phyloP scores from a whole-genome alignment of 352 stramenopile species.

The Globisporangium acanthophoron region DNA sequence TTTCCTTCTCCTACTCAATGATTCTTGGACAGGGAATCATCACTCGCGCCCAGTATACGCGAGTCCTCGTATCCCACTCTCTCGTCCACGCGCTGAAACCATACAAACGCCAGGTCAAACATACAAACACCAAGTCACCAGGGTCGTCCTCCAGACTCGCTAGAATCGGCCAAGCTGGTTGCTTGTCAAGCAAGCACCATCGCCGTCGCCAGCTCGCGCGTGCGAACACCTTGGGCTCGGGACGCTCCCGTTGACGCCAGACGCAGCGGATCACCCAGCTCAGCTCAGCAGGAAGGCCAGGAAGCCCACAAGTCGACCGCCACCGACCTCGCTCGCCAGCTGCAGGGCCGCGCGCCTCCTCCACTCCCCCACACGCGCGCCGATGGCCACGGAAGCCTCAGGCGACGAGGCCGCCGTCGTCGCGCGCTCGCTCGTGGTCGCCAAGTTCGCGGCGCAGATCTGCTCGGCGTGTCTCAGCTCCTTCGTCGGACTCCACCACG shows the following conservation, averaged over 20 bases:
- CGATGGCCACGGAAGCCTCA: background rate
- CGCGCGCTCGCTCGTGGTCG: slow-evolving; percentile 32
- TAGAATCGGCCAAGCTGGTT: background rate
- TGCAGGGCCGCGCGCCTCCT: background rate
- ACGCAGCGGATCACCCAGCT: no score
- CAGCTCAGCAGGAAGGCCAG: no score
- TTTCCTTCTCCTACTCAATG: background rate
- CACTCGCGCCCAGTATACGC: background rate
- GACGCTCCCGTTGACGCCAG: no score
- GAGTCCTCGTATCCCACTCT: background rate
- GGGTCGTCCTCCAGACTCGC: background rate
- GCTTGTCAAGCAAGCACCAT: background rate
- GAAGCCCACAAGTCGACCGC: no score
- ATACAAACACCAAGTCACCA: background rate
- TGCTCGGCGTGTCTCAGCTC: slow-evolving; percentile 60
- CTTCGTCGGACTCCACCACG: slow-evolving; percentile 59
- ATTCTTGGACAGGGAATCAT: background rate
- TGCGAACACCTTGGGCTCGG: no score
- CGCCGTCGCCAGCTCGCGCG: background rate
- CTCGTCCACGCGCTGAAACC: background rate
- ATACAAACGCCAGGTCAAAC: background rate
- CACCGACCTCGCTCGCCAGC: no score
- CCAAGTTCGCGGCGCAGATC: slow-evolving; percentile 61
- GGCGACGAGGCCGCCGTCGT: slow-evolving; percentile 3
- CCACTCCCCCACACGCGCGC: background rate